Evolutionary conservation across 2,329 filamentous ascomycete species (phyloP).

Genomic region (Magnaporthales sp.): DNA sequence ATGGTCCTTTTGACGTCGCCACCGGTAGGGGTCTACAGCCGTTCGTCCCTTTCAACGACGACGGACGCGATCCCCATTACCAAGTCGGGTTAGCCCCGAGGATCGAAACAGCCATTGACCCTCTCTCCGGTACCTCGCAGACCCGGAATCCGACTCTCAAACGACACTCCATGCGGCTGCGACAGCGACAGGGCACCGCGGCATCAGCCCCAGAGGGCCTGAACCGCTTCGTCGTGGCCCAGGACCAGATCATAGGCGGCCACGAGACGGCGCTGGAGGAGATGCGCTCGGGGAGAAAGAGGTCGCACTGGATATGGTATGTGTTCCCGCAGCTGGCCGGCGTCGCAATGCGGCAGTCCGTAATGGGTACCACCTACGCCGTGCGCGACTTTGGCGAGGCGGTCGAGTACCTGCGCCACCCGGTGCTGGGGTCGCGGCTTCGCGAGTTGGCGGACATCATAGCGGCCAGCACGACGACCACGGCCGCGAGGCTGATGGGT

Average conservation of each 20-base stretch:
- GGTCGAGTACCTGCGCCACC: constrained; percentile 3
- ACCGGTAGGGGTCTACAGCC: background rate
- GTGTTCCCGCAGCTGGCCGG: constrained; percentile 7
- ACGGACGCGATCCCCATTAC: background rate
- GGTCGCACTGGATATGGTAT: constrained; percentile 8
- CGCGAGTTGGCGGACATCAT: background rate
- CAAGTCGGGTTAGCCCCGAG: background rate
- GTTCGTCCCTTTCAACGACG: background rate
- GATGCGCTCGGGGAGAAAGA: constrained; percentile 1
- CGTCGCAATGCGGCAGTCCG: background rate
- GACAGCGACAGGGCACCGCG: no score
- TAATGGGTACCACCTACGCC: background rate
- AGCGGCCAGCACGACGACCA: background rate
- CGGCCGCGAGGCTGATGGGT: constrained; percentile 1
- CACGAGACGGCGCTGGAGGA: constrained; percentile 1
- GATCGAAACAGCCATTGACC: background rate
- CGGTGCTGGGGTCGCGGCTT: constrained; percentile 4
- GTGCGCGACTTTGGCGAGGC: constrained; percentile 4
- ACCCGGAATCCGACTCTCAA: background rate
- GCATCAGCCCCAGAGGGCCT: background rate
- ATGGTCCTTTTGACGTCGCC: background rate
- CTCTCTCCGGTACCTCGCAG: background rate
- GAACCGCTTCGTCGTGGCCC: background rate
- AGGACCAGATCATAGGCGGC: background rate
- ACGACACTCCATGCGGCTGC: background rate